Evolutionary conservation across 306 rosid species (phyloP), one percentile per base, ranked within the genome.

Genomic region (Cicer bijugum): DNA sequence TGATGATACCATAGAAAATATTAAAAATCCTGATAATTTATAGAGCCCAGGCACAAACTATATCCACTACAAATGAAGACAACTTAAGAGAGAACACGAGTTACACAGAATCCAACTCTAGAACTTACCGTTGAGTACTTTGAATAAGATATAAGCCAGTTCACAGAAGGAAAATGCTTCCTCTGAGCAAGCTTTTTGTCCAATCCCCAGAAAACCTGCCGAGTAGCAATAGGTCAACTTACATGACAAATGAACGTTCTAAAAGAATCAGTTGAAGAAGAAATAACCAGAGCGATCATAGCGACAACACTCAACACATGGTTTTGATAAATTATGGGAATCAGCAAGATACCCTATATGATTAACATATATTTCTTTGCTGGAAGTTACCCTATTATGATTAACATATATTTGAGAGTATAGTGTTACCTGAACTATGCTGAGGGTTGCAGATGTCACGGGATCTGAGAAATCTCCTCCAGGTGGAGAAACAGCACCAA

Each of bases 401-500:
- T 44, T 28, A 51, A 46, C 58, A 71, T 57, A 70, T 57, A 78
- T 45, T 68, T 44, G 43, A 66, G 72, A 53, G 64, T 50, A 45
- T 43, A 67, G 12, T 44, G 52, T 83, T 84, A 91, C 99, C 99
- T 95, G 99, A 67, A 95, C 99, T 16, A 95, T 95, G 80, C 99
- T 89, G 86, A 95, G 99, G 65, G 99, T 95, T 75, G 99, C 99
- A 82, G 99, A 91, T 59, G 99, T 95, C 76, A 95, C 99, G 0
- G 99, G 99, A 83, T 95, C 99, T 59, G 99, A 95, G 84, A 95
- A 95, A 83, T 95, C 99, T 69, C 99, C 99, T 81, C 97, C 99
- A 52, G 99, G 99, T 38, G 99, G 99, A 48, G 99, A 95, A 82
- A 95, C 99, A 72, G 99, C 99, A 81, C 99, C 99, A 53, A 95